Evolutionary conservation across 2,329 filamentous ascomycete species (phyloP).

Genomic region (Monilinia fructicola): DNA sequence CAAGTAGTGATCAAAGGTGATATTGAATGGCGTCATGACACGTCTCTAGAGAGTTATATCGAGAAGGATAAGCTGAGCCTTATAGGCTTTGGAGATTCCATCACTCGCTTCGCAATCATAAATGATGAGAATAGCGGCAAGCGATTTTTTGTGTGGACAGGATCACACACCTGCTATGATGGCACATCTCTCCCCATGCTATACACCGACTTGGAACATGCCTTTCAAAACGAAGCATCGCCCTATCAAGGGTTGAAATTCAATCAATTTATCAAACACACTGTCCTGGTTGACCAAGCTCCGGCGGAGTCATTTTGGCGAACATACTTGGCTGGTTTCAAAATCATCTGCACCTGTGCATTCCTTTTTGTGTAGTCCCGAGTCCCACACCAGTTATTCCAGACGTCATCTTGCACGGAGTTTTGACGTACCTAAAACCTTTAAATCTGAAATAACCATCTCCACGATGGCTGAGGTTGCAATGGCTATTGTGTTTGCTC

Average conservation of each 20-base stretch:
- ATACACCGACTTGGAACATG: slow-evolving; percentile 28
- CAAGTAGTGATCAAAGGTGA: slow-evolving; percentile 25
- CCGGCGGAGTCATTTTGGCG: slow-evolving; percentile 50
- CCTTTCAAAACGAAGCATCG: slow-evolving; percentile 31
- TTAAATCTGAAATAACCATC: slow-evolving; percentile 46
- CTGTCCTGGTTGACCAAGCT: slow-evolving; percentile 44
- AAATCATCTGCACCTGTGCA: slow-evolving; percentile 51
- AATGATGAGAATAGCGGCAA: slow-evolving; percentile 30
- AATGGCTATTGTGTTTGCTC: slow-evolving; percentile 46
- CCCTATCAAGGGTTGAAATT: background rate
- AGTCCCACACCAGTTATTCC: background rate
- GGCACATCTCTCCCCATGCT: slow-evolving; percentile 58
- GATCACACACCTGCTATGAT: slow-evolving; percentile 61
- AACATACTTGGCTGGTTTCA: slow-evolving; percentile 44
- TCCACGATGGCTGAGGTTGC: slow-evolving; percentile 41
- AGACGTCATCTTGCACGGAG: background rate
- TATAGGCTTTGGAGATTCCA: slow-evolving; percentile 42
- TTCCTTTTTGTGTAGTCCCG: background rate
- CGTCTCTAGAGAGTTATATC: slow-evolving; percentile 21
- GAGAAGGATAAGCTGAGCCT: slow-evolving; percentile 43
- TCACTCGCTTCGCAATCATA: slow-evolving; percentile 39
- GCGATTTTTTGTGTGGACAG: slow-evolving; percentile 43
- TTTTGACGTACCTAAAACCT: slow-evolving; percentile 32
- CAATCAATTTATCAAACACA: slow-evolving; percentile 49
- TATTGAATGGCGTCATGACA: slow-evolving; percentile 11